Base-by-base conservation (phyloP, 2,329 filamentous ascomycete species). In the Trichoderma sp. region DNA sequence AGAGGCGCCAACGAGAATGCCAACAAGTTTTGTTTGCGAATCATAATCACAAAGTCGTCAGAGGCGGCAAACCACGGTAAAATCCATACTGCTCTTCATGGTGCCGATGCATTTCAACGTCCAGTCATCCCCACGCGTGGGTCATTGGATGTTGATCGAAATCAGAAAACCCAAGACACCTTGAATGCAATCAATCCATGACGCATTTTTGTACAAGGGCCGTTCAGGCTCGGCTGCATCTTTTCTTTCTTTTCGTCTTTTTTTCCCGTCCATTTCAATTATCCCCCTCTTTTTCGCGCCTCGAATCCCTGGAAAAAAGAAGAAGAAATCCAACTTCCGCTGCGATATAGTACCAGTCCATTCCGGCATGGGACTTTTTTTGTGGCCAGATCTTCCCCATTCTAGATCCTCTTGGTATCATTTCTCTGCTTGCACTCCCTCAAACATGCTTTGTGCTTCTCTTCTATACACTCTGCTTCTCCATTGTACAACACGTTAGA, bases 401-500 rank as follows among this genome's bases (percentile, higher is more conserved):
- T 63, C 69, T 56, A 73, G 38, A 56, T 38, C 60, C 41, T 31
- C 50, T 41, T 73, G 60, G 69, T 73, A 73, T 73, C 60, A 56
- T 53, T 56, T 56, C 31, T 31, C 14, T 62, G 35, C 18, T 38
- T 71, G 18, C 59, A n/a, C 9, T 33, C 59, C 29, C n/a, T 14
- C 9, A n/a, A 56, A 35, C 41, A 73, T 73, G 45, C 41, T 56
- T 35, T 18, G 56, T 33, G 27, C 29, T 35, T 63, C n/a, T 41
- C 53, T 18, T 53, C 31, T 38, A 60, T 60, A 60, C 53, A 71
- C 67, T n/a, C 41, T 18, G 38, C 60, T 56, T 27, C 21, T 64
- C 38, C 69, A 73, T 73, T 73, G 45, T 65, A 73, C 60, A 73
- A 64, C 27, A 33, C 29, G 38, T 27, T 21, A 53, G 27, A 9